Conservation (phyloP, 2,329 filamentous ascomycete species). For the Botrytis byssoidea region DNA sequence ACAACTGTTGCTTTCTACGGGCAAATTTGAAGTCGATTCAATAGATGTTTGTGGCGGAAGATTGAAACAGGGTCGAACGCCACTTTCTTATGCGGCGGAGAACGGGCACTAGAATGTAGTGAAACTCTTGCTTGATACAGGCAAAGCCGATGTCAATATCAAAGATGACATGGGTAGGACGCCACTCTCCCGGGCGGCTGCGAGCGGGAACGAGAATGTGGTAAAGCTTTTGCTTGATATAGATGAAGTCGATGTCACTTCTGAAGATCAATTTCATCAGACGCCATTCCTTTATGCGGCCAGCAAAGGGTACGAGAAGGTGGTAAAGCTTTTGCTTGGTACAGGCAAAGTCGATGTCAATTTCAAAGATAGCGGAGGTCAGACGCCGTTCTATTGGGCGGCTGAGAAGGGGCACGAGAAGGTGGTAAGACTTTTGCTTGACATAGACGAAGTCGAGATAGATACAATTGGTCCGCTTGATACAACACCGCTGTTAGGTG, state of each 20-base stretch:
- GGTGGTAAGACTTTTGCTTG: neutral
- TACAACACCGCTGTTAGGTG: neutral
- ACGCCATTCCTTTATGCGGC: neutral
- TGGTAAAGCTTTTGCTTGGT: neutral
- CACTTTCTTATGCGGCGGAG: neutral
- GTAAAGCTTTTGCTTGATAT: neutral
- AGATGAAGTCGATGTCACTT: neutral
- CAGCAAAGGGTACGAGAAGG: fast-evolving
- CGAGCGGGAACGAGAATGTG: neutral
- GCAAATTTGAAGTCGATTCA: too few relatives aligned
- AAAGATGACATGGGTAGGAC: too few relatives aligned
- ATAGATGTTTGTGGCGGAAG: too few relatives aligned
- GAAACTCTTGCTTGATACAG: neutral
- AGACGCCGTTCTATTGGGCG: neutral
- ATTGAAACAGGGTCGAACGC: neutral
- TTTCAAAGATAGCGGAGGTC: fast-evolving
- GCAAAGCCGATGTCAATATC: neutral
- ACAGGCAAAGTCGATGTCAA: neutral
- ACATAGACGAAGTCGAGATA: neutral
- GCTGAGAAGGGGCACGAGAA: fast-evolving
- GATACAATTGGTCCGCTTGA: neutral
- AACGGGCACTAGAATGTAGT: neutral
- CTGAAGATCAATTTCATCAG: too few relatives aligned
- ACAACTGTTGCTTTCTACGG: too few relatives aligned
- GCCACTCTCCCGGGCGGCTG: neutral